A percentile compares a stretch with the other conserved stretches of the same genome.
Evolutionary conservation across 2,329 filamentous ascomycete species (phyloP).

Genomic region (Ceratocystiopsis sp.): DNA sequence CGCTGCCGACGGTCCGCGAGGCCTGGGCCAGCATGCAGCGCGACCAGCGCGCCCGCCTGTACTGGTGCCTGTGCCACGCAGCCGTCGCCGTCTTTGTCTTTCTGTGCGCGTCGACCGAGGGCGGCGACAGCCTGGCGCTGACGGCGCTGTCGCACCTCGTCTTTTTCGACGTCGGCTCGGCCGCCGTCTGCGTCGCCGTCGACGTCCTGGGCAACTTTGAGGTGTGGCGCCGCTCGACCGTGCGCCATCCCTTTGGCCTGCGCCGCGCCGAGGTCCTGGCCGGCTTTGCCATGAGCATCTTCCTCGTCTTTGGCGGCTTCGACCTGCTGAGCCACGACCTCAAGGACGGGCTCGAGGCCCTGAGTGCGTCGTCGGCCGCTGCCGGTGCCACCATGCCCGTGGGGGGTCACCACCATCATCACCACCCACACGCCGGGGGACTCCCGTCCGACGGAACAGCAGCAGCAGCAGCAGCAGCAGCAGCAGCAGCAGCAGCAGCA

Average conservation of each 20-base stretch:
- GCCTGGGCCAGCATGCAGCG: slow-evolving; percentile 79
- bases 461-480: background rate
- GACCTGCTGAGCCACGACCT: slow-evolving; percentile 88
- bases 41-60: slow-evolving; percentile 66
- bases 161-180: slow-evolving; percentile 88
- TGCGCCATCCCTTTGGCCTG: slow-evolving; percentile 85
- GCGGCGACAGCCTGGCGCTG: slow-evolving; percentile 70
- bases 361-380: too few species aligned
- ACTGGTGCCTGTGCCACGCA: slow-evolving; percentile 83
- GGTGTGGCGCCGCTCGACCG: slow-evolving; percentile 84
- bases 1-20: slow-evolving; percentile 77
- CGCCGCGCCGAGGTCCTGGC: slow-evolving; percentile 87
- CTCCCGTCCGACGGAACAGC: background rate
- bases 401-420: slow-evolving; percentile 41
- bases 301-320: slow-evolving; percentile 92
- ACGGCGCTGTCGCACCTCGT: slow-evolving; percentile 86
- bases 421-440: slow-evolving; percentile 15
- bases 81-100: slow-evolving; percentile 70
- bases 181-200: slow-evolving; percentile 77
- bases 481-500: slow-evolving; percentile 24
- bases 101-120: slow-evolving; percentile 48
- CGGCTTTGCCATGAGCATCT: slow-evolving; percentile 89
- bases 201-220: slow-evolving; percentile 95
- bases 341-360: slow-evolving; percentile 69
- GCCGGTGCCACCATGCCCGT: slow-evolving; percentile 9